Percentiles rank a stretch among this genome's conserved stretches.
These are phyloP conservation scores for Hemileia vastatrix DNA, from an alignment of 1,284 basidiomycete genomes.

Conservation along the genomic window DNA sequence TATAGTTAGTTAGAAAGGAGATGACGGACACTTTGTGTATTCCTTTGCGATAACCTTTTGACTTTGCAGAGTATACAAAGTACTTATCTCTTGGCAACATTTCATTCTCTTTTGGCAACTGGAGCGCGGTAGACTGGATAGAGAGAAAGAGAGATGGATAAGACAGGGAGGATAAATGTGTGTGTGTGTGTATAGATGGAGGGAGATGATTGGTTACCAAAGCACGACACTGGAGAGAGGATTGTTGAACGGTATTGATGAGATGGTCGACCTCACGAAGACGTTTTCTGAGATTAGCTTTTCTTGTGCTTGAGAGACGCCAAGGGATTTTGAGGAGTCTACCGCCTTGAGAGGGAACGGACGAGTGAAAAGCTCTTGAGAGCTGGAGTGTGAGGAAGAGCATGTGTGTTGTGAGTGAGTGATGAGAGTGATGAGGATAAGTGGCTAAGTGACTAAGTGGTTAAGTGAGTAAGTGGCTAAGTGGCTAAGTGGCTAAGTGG, in stretches of 20 bases:
- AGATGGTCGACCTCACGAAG: constrained; percentile 24
- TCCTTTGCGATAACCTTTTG: constrained; percentile 25
- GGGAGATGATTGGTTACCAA: constrained; percentile 6
- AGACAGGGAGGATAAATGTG: not conserved
- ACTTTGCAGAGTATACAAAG: constrained; percentile 20
- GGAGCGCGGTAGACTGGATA: constrained; percentile 10
- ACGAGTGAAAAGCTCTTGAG: too few species aligned
- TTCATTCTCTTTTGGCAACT: constrained; percentile 22
- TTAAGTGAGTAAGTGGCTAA: too few species aligned
- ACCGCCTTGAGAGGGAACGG: too few species aligned
- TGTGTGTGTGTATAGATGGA: not conserved
- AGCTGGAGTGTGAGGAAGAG: too few species aligned
- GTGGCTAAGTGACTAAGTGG: too few species aligned
- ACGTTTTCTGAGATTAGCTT: constrained; percentile 23
- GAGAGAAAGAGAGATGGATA: not conserved
- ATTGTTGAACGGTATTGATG: constrained; percentile 20
- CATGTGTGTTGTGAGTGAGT: too few species aligned
- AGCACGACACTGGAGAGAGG: constrained; percentile 17
- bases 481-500: too few species aligned
- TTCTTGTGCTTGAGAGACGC: constrained; percentile 21
- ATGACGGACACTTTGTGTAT: constrained; percentile 23
- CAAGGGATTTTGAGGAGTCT: constrained; percentile 24
- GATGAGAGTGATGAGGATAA: too few species aligned
- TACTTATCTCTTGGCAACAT: constrained; percentile 25
- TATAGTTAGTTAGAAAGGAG: not conserved